These are phyloP conservation scores for Lachnellula occidentalis DNA, from an alignment of 2,329 filamentous ascomycete genomes.

Conservation along the genomic window DNA sequence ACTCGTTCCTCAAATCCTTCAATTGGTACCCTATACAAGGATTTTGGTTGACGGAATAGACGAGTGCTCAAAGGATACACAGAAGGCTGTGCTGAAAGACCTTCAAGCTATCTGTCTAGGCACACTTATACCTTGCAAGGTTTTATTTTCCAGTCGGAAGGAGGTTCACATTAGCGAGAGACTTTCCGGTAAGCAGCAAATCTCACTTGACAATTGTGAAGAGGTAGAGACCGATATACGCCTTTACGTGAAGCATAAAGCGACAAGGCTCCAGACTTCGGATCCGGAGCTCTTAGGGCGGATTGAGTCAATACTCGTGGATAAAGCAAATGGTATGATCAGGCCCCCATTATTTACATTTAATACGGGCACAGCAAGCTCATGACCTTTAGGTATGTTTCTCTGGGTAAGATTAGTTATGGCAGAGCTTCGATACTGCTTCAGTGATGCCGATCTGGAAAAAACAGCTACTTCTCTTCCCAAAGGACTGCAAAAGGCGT, in stretches of 20 bases:
- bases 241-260: slow-evolving; percentile 6
- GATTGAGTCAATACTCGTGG: slow-evolving; percentile 6
- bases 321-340: slow-evolving; percentile 11
- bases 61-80: slow-evolving; percentile 6
- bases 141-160: slow-evolving; percentile 9
- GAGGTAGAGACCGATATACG: slow-evolving; percentile 7
- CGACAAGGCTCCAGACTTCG: slow-evolving; percentile 2
- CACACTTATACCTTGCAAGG: slow-evolving; percentile 1
- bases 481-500: slow-evolving; percentile 13
- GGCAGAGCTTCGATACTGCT: slow-evolving; percentile 4
- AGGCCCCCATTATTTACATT: not conserved
- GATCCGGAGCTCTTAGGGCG: slow-evolving; percentile 2
- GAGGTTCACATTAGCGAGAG: slow-evolving; percentile 6
- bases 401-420: slow-evolving; percentile 13
- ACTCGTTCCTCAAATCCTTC: slow-evolving; percentile 6
- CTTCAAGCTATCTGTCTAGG: slow-evolving; percentile 1
- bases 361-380: not conserved
- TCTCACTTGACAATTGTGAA: slow-evolving; percentile 2
- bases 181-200: slow-evolving; percentile 3
- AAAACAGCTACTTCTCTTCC: slow-evolving; percentile 2
- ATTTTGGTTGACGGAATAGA: slow-evolving; percentile 13
- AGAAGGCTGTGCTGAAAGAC: slow-evolving; percentile 12
- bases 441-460: slow-evolving; percentile 8
- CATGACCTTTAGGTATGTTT: slow-evolving; percentile 8
- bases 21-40: not conserved